Base-by-base conservation (phyloP, 2,329 filamentous ascomycete genomes). In the Chaetomium globosum region DNA sequence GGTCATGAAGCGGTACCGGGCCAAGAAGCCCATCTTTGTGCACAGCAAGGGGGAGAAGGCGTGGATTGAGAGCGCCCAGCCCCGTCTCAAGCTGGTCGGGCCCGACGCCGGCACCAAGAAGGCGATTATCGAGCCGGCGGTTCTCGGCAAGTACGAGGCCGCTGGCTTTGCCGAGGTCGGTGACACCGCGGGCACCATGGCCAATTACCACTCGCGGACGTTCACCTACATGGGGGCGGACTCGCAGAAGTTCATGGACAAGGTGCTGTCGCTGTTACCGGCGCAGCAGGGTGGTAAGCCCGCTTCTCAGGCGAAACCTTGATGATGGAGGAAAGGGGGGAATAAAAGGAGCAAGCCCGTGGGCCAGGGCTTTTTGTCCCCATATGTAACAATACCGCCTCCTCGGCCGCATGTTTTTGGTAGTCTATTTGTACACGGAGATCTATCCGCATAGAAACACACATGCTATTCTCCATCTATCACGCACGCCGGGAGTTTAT, bases 11-110 rank as follows among this genome's bases (percentile, higher is more conserved):
- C 58, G 63, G 33, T 70, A 67, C 63, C 61, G 58, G 16, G 59
- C 73, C 39, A 73, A 72, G 65, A 68, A 69, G 64, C 78, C 77
- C n/a, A 65, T 78, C 4, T 80, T 80, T 64, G 76, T 80, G 68
- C 75, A 78, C 64, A 74, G 70, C 23, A 28, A 67, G 33, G 74
- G 71, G 61, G 75, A 75, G 72, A 75, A 74, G 71, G 70, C 70
- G 33, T 75, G 71, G 71, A 60, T 74, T 58, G 64, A 69, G 57
- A 33, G 55, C 10, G 67, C 69, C 59, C 62, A 68, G 49, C 51
- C 67, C n/a, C 70, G 56, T 8, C 63, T 63, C 51, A 66, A 58
- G 13, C 46, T 73, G 53, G 65, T 71, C 30, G 65, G 60, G 30
- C 70, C 74, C 39, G 64, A 68, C 54, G 64, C 68, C 51, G 69